Base-by-base conservation (phyloP, 2,329 filamentous ascomycete species). In the Xylaria sp. region DNA sequence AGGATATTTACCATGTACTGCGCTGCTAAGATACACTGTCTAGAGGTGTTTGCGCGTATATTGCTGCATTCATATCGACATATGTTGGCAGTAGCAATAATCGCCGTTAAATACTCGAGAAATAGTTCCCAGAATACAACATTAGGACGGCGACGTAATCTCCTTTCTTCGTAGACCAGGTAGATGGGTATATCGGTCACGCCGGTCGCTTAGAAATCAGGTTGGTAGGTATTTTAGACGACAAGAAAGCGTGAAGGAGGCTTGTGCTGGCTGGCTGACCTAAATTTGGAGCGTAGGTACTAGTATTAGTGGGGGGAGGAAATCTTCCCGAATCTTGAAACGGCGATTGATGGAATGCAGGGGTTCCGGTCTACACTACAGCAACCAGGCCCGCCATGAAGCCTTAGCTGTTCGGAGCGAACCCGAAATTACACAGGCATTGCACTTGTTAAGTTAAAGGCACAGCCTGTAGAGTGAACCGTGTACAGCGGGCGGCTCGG, bases 251-350 rank as follows among this genome's bases (percentile, higher is more conserved):
- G 5, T 39, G 13, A n/a, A 25, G 41, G 60, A 62, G 52, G 51
- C 51, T 23, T 48, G 55, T 39, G 31, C 48, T 56, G 23, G 39
- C 48, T 56, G 23, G 33, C 25, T n/a, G 65, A 55, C 36, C 62
- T 43, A 62, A 66, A 56, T 57, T 66, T 39, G 64, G 62, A 57
- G 57, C 65, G 57, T 48, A 46, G 15, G 41, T 33, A 49, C 39
- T 48, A 31, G 56, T 33, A 49, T 41, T 48, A 31, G 56, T 46
- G 66, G 61, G 61, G 64, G 63, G 64, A 15, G 15, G 79, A 80
- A 80, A 71, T 67, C 68, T 81, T 81, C 79, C 79, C 75, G 79
- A 81, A 80, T 71, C 51, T 73, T 69, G 57, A 71, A 71, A 71
- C 63, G 23, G 54, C 36, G 49, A 41, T 43, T 56, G 25, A 31